These are phyloP conservation scores for Dictyostelium capitatum DNA, from an alignment of 78 protist species.

Conservation along the genomic window DNA sequence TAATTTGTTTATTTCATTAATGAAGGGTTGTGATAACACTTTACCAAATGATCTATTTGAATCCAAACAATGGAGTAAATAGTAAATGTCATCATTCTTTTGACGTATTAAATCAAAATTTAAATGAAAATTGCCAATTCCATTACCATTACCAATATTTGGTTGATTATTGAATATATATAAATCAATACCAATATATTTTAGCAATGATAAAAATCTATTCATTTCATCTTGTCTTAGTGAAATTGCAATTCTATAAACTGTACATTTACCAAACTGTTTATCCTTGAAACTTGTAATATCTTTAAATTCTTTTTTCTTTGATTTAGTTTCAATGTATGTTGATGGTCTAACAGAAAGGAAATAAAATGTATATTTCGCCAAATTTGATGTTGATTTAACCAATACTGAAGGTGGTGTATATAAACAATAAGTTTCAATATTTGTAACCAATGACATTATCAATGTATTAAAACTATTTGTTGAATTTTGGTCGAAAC, in stretches of 20 bases:
- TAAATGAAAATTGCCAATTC: not conserved
- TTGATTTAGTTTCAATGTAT: not conserved
- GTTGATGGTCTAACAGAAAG: not conserved
- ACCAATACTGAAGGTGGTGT: not conserved
- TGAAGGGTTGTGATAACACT: not conserved
- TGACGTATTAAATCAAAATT: not conserved
- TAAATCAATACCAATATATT: constrained; percentile 7
- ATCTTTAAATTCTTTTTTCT: not conserved
- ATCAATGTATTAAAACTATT: no score
- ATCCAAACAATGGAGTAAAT: not conserved
- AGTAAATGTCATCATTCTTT: not conserved
- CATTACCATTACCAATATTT: not conserved
- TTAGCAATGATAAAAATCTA: not conserved
- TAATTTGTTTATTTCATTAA: not conserved
- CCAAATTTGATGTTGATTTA: not conserved
- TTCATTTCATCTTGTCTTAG: not conserved
- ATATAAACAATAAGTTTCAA: not conserved
- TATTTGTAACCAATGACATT: not conserved
- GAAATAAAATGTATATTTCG: not conserved
- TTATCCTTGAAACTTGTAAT: not conserved
- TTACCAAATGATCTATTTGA: constrained; percentile 9
- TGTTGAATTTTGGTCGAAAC: no score
- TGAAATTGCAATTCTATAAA: not conserved
- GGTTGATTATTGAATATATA: not conserved
- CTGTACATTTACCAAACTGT: not conserved